Evolutionary conservation across 2,329 filamentous ascomycete species (phyloP).

Genomic region (Fusarium sp.): DNA sequence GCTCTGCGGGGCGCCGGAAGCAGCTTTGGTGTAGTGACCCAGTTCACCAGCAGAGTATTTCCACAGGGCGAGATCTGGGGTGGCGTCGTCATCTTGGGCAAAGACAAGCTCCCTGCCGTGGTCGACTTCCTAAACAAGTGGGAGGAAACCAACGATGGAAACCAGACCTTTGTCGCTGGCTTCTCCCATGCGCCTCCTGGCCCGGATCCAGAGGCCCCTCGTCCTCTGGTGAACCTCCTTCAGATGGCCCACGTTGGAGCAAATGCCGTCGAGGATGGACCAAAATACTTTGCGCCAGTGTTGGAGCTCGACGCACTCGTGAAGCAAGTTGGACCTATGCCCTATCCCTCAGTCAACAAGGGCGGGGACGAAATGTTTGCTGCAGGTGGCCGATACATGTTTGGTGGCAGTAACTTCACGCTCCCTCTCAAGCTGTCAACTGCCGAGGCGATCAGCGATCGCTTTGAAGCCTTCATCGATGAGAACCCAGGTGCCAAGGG

Average conservation of each 20-base stretch:
- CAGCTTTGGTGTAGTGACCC: conserved; percentile 58
- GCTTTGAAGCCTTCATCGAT: conserved; percentile 31
- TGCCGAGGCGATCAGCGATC: conserved; percentile 32
- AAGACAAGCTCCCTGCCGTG: conserved; percentile 43
- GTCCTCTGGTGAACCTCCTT: conserved; percentile 28
- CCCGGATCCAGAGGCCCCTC: conserved; percentile 36
- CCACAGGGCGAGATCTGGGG: conserved; percentile 49
- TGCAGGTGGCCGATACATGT: conserved; percentile 51
- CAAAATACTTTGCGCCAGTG: conserved; percentile 50
- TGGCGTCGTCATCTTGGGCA: conserved; percentile 44
- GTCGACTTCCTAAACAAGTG: conserved; percentile 48
- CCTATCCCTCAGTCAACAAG: conserved; percentile 56
- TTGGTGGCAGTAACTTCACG: conserved; percentile 59
- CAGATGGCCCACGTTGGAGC: conserved; percentile 37
- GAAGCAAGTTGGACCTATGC: conserved; percentile 53
- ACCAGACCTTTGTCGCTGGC: conserved; percentile 31
- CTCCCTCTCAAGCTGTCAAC: conserved; percentile 50
- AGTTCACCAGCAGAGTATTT: conserved; percentile 51
- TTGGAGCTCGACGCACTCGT: conserved; percentile 52
- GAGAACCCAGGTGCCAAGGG: conserved; percentile 19
- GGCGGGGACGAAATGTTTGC: conserved; percentile 52
- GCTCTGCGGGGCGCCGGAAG: conserved; percentile 55
- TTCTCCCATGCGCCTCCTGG: conserved; percentile 31
- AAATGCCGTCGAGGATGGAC: conserved; percentile 32
- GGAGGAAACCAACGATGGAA: conserved; percentile 42